Base-by-base conservation (phyloP, 352 stramenopile genomes). In the Aphanomyces cochlioides region DNA sequence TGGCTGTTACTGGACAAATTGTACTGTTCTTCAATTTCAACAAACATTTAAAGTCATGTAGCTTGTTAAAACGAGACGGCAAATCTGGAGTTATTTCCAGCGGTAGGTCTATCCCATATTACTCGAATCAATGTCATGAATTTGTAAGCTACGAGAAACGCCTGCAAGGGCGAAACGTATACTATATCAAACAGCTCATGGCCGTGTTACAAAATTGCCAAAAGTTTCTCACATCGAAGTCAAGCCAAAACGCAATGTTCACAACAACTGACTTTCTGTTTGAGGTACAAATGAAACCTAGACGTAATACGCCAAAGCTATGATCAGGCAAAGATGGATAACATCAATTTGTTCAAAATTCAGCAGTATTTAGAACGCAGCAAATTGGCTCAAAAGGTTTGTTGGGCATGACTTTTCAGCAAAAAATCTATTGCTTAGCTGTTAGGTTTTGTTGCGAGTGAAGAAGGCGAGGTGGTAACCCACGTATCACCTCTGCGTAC, bases 301-400 rank as follows among this genome's bases (percentile, higher is more conserved):
- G 28, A 28, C 28, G 28, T 28, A 28, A 28, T 28, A 28, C 28
- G 28, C 28, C 28, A 28, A 2, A 28, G 2, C 28, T 28, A 28
- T 28, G 28, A 28, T 28, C 50, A 58, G 21, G 50, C 21, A 17
- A 58, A 58, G 50, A 17, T 58, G 17, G 89, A 96, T 69, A 83
- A 96, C 71, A 93, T 94, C 65, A 96, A 96, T 67, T 80, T 96
- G 80, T 95, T 96, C 73, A 96, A 96, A 64, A 90, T 96, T 38
- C 67, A 95, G 28, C 74, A 88, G 65, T 96, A 96, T 67, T 69
- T 96, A 13, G 69, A 78, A 12, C 77, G 92, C 43, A 96, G 89
- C 74, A 80, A 81, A 2, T 64, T 96, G n/a, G 75, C 80, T 0
- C 93, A 95, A 61, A 96, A 96, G 63, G 54, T 96, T 4, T 79